phyloP scores from a whole-genome alignment of 768 basidiomycete genomes.

The Suillus subluteus region DNA sequence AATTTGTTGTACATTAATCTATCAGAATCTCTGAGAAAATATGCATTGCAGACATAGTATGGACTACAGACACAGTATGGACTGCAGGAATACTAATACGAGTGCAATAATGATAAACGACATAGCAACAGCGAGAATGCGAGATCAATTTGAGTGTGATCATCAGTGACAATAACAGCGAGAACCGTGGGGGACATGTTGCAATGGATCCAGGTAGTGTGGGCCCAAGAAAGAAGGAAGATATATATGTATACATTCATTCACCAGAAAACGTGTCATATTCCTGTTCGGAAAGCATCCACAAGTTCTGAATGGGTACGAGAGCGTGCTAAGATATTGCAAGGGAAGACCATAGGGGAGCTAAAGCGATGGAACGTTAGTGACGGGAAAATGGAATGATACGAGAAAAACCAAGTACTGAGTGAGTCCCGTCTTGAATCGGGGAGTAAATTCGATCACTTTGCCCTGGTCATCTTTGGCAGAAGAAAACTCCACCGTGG shows the following conservation, averaged over 20 bases:
- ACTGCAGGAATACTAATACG: too few relatives aligned
- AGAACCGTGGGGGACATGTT: too few relatives aligned
- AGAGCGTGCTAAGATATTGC: not conserved
- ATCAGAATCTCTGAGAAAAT: too few relatives aligned
- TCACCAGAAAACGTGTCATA: not conserved
- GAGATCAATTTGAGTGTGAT: too few relatives aligned
- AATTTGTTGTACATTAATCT: too few relatives aligned
- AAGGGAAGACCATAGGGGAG: not conserved
- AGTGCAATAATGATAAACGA: too few relatives aligned
- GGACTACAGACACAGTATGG: too few relatives aligned
- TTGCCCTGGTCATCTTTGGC: slow-evolving; percentile 13
- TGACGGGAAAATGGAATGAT: not conserved
- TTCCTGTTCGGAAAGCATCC: not conserved
- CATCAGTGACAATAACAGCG: too few relatives aligned
- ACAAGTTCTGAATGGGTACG: not conserved
- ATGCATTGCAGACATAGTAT: too few relatives aligned
- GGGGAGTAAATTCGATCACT: slow-evolving; percentile 9
- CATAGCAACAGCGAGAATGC: too few relatives aligned
- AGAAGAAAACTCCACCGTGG: slow-evolving; percentile 3
- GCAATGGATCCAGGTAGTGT: too few relatives aligned
- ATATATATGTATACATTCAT: not conserved
- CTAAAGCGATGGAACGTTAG: not conserved
- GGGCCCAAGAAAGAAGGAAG: not conserved
- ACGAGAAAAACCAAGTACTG: not conserved
- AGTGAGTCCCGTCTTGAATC: not conserved